Base-by-base conservation (phyloP, 202 grass and related monocot species). In the Panicum virgatum region DNA sequence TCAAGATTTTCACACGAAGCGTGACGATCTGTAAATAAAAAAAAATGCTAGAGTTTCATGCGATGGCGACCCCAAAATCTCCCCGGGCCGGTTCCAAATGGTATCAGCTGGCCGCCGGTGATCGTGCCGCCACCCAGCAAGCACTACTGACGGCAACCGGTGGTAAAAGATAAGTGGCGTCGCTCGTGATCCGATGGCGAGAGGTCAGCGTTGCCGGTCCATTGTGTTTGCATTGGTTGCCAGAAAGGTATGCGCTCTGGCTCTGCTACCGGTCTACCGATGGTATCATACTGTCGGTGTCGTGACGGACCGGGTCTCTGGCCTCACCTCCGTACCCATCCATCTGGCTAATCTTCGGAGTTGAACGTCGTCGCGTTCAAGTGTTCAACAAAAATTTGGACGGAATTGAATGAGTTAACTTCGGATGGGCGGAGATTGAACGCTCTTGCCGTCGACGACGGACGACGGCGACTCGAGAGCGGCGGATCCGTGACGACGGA, bases 201-300 rank as follows among this genome's bases (percentile, higher is more conserved):
- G 62, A 50, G 56, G 79, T 72, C 80, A 82, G 15, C 34, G 68
- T n/a, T 54, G 73, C 66, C 64, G 73, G 73, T 83, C 66, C 80
- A 57, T 19, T 36, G n/a, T 44, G 75, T 79, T 78, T 56, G 23
- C 34, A 40, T 4, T 34, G 30, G 52, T 4, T 34, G 30, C 32
- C 3, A 38, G 63, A 77, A 69, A 77, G 60, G 39, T 59, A 48
- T 34, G 32, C 23, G 72, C 39, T 1, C 20, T n/a, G 42, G 10
- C 25, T 19, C 32, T 34, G 18, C 57, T 32, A 38, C 71, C 0
- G 44, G 36, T 80, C 77, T 65, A 39, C 60, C 22, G 3, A 40
- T 66, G 29, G 15, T 46, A 43, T 40, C 46, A 8, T 30, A 7
- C 48, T 15, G 63, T 80, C 77, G 7, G 38, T 30, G 48, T 43